A percentile compares a stretch with the other conserved stretches of the same genome.
These are phyloP conservation scores for Mycena vitilis DNA, from an alignment of 768 basidiomycete species.

Conservation along the genomic window DNA sequence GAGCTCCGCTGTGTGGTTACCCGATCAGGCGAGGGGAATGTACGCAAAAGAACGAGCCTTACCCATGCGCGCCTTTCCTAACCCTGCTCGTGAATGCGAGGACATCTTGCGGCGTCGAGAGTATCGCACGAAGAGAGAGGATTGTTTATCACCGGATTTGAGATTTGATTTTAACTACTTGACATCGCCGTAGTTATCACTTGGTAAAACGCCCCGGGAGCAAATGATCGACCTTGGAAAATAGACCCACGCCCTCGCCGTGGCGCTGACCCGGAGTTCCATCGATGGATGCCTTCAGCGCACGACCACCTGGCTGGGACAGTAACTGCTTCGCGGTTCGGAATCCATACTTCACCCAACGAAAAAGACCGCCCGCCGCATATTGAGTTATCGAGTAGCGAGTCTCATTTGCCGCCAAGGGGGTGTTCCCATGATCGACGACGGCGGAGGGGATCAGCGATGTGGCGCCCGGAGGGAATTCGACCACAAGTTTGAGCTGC, in stretches of 20 bases:
- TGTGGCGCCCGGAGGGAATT: constrained; percentile 39
- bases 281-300: not conserved
- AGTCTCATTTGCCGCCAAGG: constrained; percentile 32
- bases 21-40: not conserved
- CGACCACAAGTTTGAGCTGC: constrained; percentile 39
- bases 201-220: not conserved
- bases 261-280: not conserved
- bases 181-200: too few relatives aligned
- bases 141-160: too few relatives aligned
- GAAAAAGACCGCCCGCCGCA: constrained; percentile 40
- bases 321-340: constrained; percentile 15
- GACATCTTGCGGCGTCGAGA: too few relatives aligned
- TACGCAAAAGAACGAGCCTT: not conserved
- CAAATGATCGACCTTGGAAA: constrained; percentile 14
- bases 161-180: too few relatives aligned
- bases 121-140: not conserved
- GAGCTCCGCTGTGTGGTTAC: not conserved
- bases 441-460: constrained; percentile 40
- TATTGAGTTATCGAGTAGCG: constrained; percentile 44
- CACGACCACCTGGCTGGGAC: not conserved
- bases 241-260: not conserved
- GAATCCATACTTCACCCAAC: constrained; percentile 40
- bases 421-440: constrained; percentile 38
- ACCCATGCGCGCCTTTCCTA: not conserved
- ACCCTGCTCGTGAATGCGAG: too few relatives aligned